Evolutionary conservation across 2,329 filamentous ascomycete genomes (phyloP), one percentile per base, ranked within the genome.

Genomic region (Ampelomyces quisqualis): DNA sequence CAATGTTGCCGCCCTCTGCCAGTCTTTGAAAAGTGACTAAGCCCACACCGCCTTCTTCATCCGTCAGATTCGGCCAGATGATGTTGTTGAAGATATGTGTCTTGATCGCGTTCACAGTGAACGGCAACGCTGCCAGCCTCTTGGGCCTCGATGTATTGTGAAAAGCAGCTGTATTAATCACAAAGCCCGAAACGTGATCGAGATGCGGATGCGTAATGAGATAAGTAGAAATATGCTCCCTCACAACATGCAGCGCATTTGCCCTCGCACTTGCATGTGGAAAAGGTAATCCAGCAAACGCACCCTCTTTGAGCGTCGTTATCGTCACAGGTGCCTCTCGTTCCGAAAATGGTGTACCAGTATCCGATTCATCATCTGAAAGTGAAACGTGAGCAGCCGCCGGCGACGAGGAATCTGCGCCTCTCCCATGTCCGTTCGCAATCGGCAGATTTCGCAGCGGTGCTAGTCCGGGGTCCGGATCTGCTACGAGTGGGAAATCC

Each of bases 151-250:
- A 81, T 2, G 85, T 81, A 20, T 86, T 87, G 20, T 88, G 85
- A 14, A 94, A 80, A 3, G 87, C 85, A 4, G 93, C 90, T 0
- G 91, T 96, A 67, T 97, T 97, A 65, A 97, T 85, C 21, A 93
- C 88, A 54, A 97, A 88, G 8, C 87, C 93, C 14, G 88, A 84
- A 15, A 97, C 83, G 68, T 98, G 93, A 61, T 98, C 93, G 1
- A 98, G 78, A 70, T 98, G 93, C n/a, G 93, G 88, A 67, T 98
- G 93, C 0, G 91, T 98, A 58, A 98, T 89, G 47, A 97, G 80
- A 61, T 91, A 93, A 0, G 89, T 86, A 31, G 91, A 88, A 42
- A 98, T 80, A 33, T 96, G 79, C 40, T 85, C 79, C 39, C 85
- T 79, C 28, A 90, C 83, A 34, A 98, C 76, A 64, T 94, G 78